phyloP scores from a whole-genome alignment of 1,139 yeast species.

The Petasospora fabianii region DNA sequence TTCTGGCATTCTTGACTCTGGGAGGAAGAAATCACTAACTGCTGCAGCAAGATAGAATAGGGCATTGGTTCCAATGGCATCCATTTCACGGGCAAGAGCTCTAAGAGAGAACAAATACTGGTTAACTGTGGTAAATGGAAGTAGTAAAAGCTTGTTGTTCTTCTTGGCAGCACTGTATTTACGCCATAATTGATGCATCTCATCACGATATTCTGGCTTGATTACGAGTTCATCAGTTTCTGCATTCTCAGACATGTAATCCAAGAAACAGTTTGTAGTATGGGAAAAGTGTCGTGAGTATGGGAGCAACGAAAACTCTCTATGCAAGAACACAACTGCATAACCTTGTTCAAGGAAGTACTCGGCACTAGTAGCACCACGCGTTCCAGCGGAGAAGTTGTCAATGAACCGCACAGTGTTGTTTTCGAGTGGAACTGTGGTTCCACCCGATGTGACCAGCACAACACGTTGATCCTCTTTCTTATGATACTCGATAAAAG shows the following conservation, averaged over 20 bases:
- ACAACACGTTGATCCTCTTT: slow-evolving; percentile 49
- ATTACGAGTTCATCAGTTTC: slow-evolving; percentile 51
- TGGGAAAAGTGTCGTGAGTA: slow-evolving; percentile 87
- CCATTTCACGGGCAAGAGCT: slow-evolving; percentile 58
- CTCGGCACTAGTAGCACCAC: slow-evolving; percentile 97
- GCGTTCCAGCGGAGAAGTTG: slow-evolving; percentile 94
- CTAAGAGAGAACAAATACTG: slow-evolving; percentile 86
- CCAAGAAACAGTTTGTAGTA: slow-evolving; percentile 80
- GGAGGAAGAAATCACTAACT: slow-evolving; percentile 92
- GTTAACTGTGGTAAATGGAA: slow-evolving; percentile 93
- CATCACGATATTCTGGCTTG: slow-evolving; percentile 54
- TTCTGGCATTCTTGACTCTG: slow-evolving; percentile 78
- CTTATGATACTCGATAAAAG: slow-evolving; percentile 50
- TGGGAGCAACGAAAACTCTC: slow-evolving; percentile 90
- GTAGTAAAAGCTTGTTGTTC: slow-evolving; percentile 55
- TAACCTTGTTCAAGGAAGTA: slow-evolving; percentile 80
- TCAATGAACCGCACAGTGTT: slow-evolving; percentile 96
- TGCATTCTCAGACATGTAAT: slow-evolving; percentile 54
- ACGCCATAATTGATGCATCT: slow-evolving; percentile 61
- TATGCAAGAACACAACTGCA: slow-evolving; percentile 86
- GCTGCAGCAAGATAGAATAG: slow-evolving; percentile 94
- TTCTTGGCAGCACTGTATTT: slow-evolving; percentile 61
- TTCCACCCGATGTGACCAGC: slow-evolving; percentile 94
- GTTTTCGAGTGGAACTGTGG: slow-evolving; percentile 95
- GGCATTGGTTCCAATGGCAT: slow-evolving; percentile 50